These are phyloP conservation scores for Tetratostichococcus sp. DNA, from an alignment of 139 green algal species.

Conservation along the genomic window DNA sequence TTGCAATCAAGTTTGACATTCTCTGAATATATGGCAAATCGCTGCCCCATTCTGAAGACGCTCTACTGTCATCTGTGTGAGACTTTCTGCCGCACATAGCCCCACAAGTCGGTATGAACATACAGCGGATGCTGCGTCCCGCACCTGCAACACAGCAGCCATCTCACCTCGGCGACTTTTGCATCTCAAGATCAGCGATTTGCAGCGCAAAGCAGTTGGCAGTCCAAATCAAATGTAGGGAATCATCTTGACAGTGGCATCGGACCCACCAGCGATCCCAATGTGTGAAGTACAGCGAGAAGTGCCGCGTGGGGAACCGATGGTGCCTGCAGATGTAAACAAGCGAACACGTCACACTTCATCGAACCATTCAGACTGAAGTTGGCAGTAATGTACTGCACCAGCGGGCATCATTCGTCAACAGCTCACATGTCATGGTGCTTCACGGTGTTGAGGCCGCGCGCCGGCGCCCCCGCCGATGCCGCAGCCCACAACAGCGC, in stretches of 20 bases:
- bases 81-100: too few species aligned
- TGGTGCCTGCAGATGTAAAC: conserved; percentile 57
- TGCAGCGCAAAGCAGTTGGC: neutral
- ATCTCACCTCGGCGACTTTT: too few species aligned
- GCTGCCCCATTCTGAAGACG: too few species aligned
- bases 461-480: neutral
- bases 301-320: conserved; percentile 67
- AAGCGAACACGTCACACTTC: too few species aligned
- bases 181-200: too few species aligned
- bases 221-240: neutral
- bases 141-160: neutral
- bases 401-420: too few species aligned
- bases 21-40: too few species aligned
- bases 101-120: neutral
- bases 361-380: too few species aligned
- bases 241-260: neutral
- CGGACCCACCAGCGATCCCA: conserved; percentile 66
- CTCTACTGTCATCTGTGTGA: too few species aligned
- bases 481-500: conserved; percentile 12
- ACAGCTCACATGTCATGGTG: conserved; percentile 23
- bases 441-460: conserved; percentile 78
- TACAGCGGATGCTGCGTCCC: neutral
- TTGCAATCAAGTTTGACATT: too few species aligned
- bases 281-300: conserved; percentile 90
- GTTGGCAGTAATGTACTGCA: too few species aligned